Percentiles rank a stretch among this genome's conserved stretches.
These are phyloP conservation scores for Thinopyrum elongatum DNA, from an alignment of 176 grass and related monocot genomes.

Conservation along the genomic window DNA sequence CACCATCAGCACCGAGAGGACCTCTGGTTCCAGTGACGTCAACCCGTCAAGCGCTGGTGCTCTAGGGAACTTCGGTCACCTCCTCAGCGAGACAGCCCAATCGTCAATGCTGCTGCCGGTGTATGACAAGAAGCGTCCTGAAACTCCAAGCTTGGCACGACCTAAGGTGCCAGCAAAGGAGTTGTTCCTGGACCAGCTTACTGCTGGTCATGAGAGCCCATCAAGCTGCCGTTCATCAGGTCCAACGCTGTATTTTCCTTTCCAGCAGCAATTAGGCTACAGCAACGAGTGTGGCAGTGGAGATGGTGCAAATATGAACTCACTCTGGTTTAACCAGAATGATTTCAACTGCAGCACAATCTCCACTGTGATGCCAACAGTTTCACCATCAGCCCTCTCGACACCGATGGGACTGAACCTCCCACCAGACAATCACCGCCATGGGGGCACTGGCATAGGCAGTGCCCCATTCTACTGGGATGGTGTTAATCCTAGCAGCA, in stretches of 20 bases:
- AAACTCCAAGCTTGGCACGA: constrained; percentile 44
- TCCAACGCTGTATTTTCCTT: constrained; percentile 45
- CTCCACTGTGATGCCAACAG: constrained; percentile 50
- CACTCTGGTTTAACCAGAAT: constrained; percentile 65
- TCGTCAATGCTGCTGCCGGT: constrained; percentile 47
- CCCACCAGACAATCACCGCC: constrained; percentile 45
- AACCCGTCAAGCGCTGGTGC: constrained; percentile 46
- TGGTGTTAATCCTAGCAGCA: constrained; percentile 57
- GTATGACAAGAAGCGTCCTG: constrained; percentile 33
- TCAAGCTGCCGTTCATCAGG: constrained; percentile 48
- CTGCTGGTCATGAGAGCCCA: constrained; percentile 43
- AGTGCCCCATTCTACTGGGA: constrained; percentile 51
- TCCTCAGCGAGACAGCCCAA: constrained; percentile 55
- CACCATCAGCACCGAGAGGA: constrained; percentile 46
- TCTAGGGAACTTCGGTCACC: constrained; percentile 45
- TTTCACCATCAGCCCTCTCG: constrained; percentile 56
- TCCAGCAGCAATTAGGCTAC: constrained; percentile 50
- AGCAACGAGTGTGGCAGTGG: constrained; percentile 37
- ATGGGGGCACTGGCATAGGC: constrained; percentile 26
- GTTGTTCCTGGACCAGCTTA: constrained; percentile 47
- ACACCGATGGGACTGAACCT: constrained; percentile 45
- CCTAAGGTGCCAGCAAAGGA: constrained; percentile 51
- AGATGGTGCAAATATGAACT: constrained; percentile 31
- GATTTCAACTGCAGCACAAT: constrained; percentile 62
- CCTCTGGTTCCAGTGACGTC: constrained; percentile 54